Conservation (phyloP, 805 yeast genomes). For the Candida hungchunana region DNA sequence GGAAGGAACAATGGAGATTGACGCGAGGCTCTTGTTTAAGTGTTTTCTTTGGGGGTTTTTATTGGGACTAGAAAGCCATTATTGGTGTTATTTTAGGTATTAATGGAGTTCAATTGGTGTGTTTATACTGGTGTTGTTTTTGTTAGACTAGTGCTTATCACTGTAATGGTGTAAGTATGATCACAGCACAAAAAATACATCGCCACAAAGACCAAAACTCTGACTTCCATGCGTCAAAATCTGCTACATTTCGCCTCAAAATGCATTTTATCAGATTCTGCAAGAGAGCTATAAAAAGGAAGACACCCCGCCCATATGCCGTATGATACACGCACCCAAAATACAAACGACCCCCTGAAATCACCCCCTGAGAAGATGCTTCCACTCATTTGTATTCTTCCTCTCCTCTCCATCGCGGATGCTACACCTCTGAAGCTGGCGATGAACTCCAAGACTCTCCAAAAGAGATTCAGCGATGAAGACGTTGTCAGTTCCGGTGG, state of each 20-base stretch:
- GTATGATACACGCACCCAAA: neutral
- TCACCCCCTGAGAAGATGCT: conserved; percentile 1
- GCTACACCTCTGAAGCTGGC: conserved; percentile 9
- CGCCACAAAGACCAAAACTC: too few species aligned
- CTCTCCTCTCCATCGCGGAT: neutral
- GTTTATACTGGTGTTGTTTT: too few species aligned
- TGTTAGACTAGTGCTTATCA: too few species aligned
- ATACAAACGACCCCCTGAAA: neutral
- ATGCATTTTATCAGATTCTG: too few species aligned
- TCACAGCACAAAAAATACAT: too few species aligned
- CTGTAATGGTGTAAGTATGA: too few species aligned
- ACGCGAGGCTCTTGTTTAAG: neutral
- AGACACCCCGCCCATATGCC: neutral
- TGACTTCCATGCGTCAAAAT: too few species aligned
- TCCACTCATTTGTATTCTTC: conserved; percentile 1
- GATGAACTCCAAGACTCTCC: conserved; percentile 3
- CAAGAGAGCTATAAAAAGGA: neutral
- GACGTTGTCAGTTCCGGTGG: conserved; percentile 1
- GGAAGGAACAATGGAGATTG: conserved; percentile 14
- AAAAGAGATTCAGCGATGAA: conserved; percentile 7
- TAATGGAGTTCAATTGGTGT: too few species aligned
- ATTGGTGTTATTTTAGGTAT: too few species aligned
- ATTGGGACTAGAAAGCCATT: too few species aligned
- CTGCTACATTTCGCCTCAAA: too few species aligned
- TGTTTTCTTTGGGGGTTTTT: neutral